Percentiles rank a stretch among this genome's conserved stretches.
phyloP scores from a whole-genome alignment of 2,329 filamentous ascomycete genomes.

The Fusarium caatingaense region DNA sequence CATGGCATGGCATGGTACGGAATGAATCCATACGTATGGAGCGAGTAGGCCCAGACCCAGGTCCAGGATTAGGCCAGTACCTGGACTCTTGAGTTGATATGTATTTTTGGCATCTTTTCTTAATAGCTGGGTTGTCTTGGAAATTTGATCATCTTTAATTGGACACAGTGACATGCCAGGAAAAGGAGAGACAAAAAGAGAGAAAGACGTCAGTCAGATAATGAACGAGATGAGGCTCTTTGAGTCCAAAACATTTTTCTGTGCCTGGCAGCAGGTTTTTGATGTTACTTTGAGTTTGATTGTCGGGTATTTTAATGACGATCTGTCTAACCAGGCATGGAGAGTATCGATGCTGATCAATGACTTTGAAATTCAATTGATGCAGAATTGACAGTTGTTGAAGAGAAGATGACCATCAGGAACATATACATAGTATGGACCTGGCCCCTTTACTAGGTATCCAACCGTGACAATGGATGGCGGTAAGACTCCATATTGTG shows the following conservation, averaged over 20 bases:
- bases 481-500: background rate
- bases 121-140: slow-evolving; percentile 3
- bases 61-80: background rate
- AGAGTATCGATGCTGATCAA: background rate
- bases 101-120: slow-evolving; percentile 36
- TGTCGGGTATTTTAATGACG: slow-evolving; percentile 6
- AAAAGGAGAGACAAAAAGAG: background rate
- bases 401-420: background rate
- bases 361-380: background rate
- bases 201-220: background rate
- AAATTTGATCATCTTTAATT: slow-evolving; percentile 14
- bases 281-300: slow-evolving; percentile 5
- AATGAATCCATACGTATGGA: background rate
- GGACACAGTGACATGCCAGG: background rate
- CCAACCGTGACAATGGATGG: background rate
- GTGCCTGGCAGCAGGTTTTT: background rate
- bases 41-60: background rate
- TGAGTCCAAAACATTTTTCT: background rate
- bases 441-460: background rate
- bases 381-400: background rate
- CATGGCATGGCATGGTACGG: background rate
- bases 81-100: background rate
- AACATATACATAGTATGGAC: background rate
- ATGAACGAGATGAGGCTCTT: slow-evolving; percentile 1
- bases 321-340: background rate